Base-by-base conservation (phyloP, 768 basidiomycete species). In the Boletellus ananas region DNA sequence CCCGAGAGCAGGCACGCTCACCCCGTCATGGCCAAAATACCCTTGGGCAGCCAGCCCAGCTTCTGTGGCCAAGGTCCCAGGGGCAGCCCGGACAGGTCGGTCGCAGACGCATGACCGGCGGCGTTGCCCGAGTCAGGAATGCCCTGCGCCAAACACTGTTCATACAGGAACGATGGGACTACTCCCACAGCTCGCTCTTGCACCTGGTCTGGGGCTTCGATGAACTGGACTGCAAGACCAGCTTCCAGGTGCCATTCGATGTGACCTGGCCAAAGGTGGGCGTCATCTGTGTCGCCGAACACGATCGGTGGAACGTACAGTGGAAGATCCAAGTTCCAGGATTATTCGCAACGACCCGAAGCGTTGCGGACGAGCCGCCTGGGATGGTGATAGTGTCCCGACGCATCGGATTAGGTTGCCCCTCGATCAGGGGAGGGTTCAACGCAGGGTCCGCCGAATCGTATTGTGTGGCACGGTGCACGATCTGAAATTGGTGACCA, bases 291-390 rank as follows among this genome's bases (percentile, higher is more conserved):
- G 29, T 29, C 7, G 29, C 29, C 18, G 40, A 49, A 16, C 38
- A 23, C 29, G 29, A 33, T 43, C 40, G 13, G 29, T 34, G 59
- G 43, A 29, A 73, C 84, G 47, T 61, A 85, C 84, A 92, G 65
- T 90, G 89, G 65, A 92, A 79, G 55, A 92, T 67, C 88, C 91
- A 94, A 8, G 79, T 84, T 11, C 95, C 95, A 1, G 95, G 95
- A 69, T 98, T 98, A 66, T 98, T 90, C 1, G 91, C 90, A 41
- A 85, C 72, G 59, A 94, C 68, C 18, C 92, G 82, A 39, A 99
- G 70, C 0, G 87, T 88, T 11, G 79, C 87, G 3, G 83, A 83
- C 17, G 78, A 69, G 51, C 75, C 76, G 4, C 81, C 76, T 3
- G 88, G 86, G 44, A 96, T 80, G 49, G 83, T 79, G 14, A 95